Conservation (phyloP, 2,329 filamentous ascomycete species). For the Emericellopsis atlantica region DNA sequence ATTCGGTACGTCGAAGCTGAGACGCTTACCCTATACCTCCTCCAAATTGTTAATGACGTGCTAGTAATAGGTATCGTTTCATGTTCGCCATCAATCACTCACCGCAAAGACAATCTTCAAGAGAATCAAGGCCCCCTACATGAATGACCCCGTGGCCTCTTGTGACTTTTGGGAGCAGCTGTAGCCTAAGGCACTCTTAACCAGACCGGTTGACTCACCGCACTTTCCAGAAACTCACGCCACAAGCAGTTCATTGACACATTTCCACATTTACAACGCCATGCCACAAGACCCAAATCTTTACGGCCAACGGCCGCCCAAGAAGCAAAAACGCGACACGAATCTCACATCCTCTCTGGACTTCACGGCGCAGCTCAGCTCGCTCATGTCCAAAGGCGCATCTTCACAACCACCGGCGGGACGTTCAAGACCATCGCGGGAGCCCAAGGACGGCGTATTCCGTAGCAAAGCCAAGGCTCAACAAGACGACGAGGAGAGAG, state of each 20-base stretch:
- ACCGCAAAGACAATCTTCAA: too few species aligned
- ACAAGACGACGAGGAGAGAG: slow-evolving; percentile 26
- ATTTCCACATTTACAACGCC: slow-evolving; percentile 3
- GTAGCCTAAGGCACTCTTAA: too few species aligned
- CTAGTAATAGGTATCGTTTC: too few species aligned
- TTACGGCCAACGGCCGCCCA: slow-evolving; percentile 63
- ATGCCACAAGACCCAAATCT: slow-evolving; percentile 57
- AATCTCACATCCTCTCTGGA: slow-evolving; percentile 62
- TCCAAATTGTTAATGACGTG: too few species aligned
- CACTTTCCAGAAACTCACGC: too few species aligned
- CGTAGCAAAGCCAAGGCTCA: slow-evolving; percentile 7
- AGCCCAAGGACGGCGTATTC: slow-evolving; percentile 34
- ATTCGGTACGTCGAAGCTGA: too few species aligned
- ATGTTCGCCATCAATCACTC: too few species aligned
- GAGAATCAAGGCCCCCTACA: too few species aligned
- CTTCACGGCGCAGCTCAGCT: slow-evolving; percentile 80
- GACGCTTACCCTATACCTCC: too few species aligned
- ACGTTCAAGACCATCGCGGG: slow-evolving; percentile 32
- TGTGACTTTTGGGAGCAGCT: too few species aligned
- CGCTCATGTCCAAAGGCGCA: slow-evolving; percentile 51
- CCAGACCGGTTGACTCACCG: too few species aligned
- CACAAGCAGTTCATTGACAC: not conserved
- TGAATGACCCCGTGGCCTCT: too few species aligned
- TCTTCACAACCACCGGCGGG: slow-evolving; percentile 27
- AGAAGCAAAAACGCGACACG: slow-evolving; percentile 57